These are phyloP conservation scores for Cladosporium sp. DNA, from an alignment of 2,329 filamentous ascomycete species.

Conservation along the genomic window DNA sequence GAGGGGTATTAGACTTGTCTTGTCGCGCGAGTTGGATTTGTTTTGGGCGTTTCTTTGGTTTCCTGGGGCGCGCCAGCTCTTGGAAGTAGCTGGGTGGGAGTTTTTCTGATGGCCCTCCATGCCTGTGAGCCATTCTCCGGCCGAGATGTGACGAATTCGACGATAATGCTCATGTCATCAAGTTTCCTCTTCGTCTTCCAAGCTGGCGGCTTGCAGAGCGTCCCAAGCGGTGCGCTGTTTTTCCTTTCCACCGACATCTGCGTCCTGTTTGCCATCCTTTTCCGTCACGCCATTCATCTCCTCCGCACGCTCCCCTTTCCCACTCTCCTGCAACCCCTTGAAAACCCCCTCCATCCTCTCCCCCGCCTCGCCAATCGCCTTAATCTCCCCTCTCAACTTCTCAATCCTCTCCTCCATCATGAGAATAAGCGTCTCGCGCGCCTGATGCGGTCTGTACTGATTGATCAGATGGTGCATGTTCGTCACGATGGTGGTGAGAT, in stretches of 20 bases:
- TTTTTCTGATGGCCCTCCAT: background rate
- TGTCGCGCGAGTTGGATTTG: no score
- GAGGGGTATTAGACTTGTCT: constrained; percentile 11
- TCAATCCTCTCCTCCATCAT: constrained; percentile 85
- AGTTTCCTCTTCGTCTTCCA: constrained; percentile 13
- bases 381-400: constrained; percentile 67
- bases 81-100: no score
- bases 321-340: constrained; percentile 2
- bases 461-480: constrained; percentile 94
- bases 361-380: constrained; percentile 61
- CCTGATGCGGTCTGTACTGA: constrained; percentile 90
- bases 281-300: background rate
- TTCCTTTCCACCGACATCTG: background rate
- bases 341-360: constrained; percentile 54
- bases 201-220: constrained; percentile 14
- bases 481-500: constrained; percentile 77
- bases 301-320: background rate
- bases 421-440: constrained; percentile 77
- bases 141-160: no score
- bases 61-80: background rate
- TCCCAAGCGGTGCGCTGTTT: constrained; percentile 17
- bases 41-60: background rate
- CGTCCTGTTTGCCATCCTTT: background rate
- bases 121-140: no score
- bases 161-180: background rate